Conservation (phyloP, 176 grass and related monocot genomes). For the Dendrocalamus sinicus region DNA sequence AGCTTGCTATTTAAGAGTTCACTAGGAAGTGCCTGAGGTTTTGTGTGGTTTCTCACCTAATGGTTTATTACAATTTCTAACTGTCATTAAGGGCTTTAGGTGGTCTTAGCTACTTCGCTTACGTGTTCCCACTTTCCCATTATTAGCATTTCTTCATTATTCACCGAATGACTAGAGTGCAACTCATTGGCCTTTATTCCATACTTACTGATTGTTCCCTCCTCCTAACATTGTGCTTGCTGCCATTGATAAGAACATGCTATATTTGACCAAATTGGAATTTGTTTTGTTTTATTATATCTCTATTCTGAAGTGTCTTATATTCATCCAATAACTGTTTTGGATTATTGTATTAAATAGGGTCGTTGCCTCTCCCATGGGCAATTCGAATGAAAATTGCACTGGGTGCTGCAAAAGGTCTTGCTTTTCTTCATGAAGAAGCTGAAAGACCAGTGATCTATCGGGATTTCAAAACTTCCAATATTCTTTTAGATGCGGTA, state of each 20-base stretch:
- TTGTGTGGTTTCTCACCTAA: conserved; percentile 16
- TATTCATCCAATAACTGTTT: conserved; percentile 22
- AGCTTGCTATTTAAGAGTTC: conserved; percentile 30
- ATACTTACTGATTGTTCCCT: background rate
- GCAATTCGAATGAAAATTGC: conserved; percentile 96
- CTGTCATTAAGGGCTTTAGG: conserved; percentile 9
- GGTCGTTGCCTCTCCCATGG: conserved; percentile 92
- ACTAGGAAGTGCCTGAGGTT: background rate
- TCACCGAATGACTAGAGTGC: conserved; percentile 17
- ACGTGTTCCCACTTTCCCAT: conserved; percentile 1
- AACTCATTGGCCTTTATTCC: background rate
- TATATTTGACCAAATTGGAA: conserved; percentile 17
- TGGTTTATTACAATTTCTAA: conserved; percentile 19
- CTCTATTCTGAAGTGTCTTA: conserved; percentile 22
- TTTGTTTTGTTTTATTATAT: conserved; percentile 2
- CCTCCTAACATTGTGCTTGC: background rate
- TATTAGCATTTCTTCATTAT: conserved; percentile 16
- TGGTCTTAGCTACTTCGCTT: background rate
- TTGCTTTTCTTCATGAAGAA: conserved; percentile 99
- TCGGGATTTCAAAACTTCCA: conserved; percentile 99
- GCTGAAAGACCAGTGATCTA: conserved; percentile 98
- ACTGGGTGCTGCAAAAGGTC: conserved; percentile 92
- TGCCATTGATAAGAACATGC: conserved; percentile 32
- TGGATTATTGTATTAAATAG: conserved; percentile 57
- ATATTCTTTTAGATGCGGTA: conserved; percentile 93